Evolutionary conservation across 495 filamentous ascomycete species (phyloP), one percentile per base, ranked within the genome.

Genomic region (Pseudotulostoma volvatum): DNA sequence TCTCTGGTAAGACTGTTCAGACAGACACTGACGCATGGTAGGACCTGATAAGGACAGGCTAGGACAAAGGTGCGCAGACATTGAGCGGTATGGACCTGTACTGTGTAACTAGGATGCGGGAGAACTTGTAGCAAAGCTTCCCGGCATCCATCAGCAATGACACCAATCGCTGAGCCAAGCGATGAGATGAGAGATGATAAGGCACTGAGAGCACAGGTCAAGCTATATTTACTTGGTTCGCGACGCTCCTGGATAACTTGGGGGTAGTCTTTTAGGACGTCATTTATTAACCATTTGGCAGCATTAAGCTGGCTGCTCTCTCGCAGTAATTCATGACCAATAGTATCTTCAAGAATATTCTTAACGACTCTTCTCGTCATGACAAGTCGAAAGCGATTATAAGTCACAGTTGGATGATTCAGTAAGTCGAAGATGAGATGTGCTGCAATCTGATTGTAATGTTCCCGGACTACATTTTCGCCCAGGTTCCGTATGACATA

Each of bases 1-100:
- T 99, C 92, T 39, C 92, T 70, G 44, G 74, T 81, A 42, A 95
- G 68, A 54, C 83, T 94, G 57, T 96, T 96, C 81, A 96, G 85
- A 55, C 85, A 94, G 21, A 96, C 81, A 3, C 87, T 93, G 16
- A 94, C 74, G 46, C 86, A 93, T 3, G 84, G 82, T 14, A 96
- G 60, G 17, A 99, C 71, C 50, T 96, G 86, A 49, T 90, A 77
- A 4, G 90, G 90, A 47, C 84, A 93, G 3, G 84, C 84, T 37
- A 93, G 63, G 4, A 93, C 79, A 49, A 96, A 93, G 5, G 68
- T 74, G 36, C 87, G 84, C 38, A 96, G 58, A 47, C 84, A 92
- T 46, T 78, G 72, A 19, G 90, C 80, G 1, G 83, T 78, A 47
- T 88, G 77, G 1, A 96, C 73, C 53, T 96, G 90, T 4, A 99